Percentiles rank a stretch among this genome's conserved stretches.
Conservation (phyloP, 2,329 filamentous ascomycete species). For the Bipolaris gigantea region DNA sequence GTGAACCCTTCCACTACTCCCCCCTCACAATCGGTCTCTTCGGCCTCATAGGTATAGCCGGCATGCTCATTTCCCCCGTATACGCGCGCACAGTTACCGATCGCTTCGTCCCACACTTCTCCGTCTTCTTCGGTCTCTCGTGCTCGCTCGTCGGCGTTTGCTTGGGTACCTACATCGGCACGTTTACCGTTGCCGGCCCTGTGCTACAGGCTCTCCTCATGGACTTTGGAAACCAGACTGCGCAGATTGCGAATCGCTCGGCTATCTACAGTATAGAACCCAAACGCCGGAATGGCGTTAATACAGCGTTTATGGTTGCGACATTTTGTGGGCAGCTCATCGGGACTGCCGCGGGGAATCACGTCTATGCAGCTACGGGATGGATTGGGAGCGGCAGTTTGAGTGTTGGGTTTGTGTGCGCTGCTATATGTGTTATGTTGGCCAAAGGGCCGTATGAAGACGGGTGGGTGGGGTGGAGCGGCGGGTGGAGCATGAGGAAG, state of each 20-base stretch:
- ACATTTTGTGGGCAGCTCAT: conserved; percentile 76
- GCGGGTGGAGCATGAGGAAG: conserved; percentile 57
- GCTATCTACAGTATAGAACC: conserved; percentile 73
- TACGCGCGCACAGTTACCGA: conserved; percentile 73
- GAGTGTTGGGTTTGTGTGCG: conserved; percentile 58
- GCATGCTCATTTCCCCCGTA: conserved; percentile 68
- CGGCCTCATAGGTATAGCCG: conserved; percentile 72
- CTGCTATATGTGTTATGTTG: conserved; percentile 52
- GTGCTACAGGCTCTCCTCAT: conserved; percentile 70
- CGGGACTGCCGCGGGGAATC: conserved; percentile 59
- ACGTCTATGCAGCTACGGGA: conserved; percentile 58
- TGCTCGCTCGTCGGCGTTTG: conserved; percentile 64
- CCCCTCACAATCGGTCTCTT: conserved; percentile 75
- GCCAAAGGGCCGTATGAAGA: conserved; percentile 59
- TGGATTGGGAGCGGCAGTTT: conserved; percentile 61
- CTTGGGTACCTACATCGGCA: conserved; percentile 70
- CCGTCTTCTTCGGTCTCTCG: conserved; percentile 63
- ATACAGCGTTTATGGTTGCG: conserved; percentile 79
- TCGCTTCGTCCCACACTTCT: conserved; percentile 67
- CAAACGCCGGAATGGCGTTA: conserved; percentile 72
- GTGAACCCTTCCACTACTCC: conserved; percentile 67
- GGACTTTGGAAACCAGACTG: conserved; percentile 72
- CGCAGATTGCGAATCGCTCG: conserved; percentile 72
- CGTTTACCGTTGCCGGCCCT: conserved; percentile 68
- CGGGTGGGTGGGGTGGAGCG: conserved; percentile 63